Evolutionary conservation across 768 basidiomycete species (phyloP).

Genomic region (Candolleomyces aberdarensis): DNA sequence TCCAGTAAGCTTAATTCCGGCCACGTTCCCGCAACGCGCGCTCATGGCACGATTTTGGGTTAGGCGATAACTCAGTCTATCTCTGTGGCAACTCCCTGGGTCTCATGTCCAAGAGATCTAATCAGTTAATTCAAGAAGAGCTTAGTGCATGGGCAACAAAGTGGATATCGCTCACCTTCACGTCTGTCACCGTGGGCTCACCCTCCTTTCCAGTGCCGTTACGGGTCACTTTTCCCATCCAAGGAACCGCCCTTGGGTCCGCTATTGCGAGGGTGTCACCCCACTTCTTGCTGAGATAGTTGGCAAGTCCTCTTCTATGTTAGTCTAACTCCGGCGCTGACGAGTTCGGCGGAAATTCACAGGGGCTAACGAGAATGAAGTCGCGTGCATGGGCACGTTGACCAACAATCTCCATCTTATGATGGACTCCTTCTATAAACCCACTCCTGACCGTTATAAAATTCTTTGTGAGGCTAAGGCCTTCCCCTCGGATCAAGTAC

Average conservation of each 20-base stretch:
- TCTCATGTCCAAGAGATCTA: constrained; percentile 70
- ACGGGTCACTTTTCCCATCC: constrained; percentile 90
- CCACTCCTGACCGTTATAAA: constrained; percentile 81
- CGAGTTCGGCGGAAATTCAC: constrained; percentile 17
- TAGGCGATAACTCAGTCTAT: constrained; percentile 66
- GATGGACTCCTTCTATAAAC: constrained; percentile 93
- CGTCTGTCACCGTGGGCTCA: constrained; percentile 6
- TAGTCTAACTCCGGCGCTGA: constrained; percentile 16
- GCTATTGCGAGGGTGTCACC: constrained; percentile 67
- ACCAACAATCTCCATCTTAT: constrained; percentile 95
- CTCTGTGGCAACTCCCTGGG: constrained; percentile 97
- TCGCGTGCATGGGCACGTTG: constrained; percentile 93
- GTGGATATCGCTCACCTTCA: constrained; percentile 35
- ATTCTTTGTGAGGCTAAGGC: constrained; percentile 93
- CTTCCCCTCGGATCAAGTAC: constrained; percentile 95
- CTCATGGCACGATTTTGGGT: constrained; percentile 15
- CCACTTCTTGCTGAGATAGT: constrained; percentile 78
- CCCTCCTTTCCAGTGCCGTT: constrained; percentile 57
- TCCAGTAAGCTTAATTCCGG: constrained; percentile 28
- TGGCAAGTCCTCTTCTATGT: constrained; percentile 47
- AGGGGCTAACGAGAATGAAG: constrained; percentile 88
- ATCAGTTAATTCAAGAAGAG: constrained; percentile 75
- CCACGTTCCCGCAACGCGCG: constrained; percentile 8
- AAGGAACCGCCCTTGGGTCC: constrained; percentile 78
- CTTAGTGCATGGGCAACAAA: constrained; percentile 77